A percentile compares a stretch with the other conserved stretches of the same genome.
These are phyloP conservation scores for Diddensiella caesifluorescens DNA, from an alignment of 805 yeast genomes.

Conservation along the genomic window DNA sequence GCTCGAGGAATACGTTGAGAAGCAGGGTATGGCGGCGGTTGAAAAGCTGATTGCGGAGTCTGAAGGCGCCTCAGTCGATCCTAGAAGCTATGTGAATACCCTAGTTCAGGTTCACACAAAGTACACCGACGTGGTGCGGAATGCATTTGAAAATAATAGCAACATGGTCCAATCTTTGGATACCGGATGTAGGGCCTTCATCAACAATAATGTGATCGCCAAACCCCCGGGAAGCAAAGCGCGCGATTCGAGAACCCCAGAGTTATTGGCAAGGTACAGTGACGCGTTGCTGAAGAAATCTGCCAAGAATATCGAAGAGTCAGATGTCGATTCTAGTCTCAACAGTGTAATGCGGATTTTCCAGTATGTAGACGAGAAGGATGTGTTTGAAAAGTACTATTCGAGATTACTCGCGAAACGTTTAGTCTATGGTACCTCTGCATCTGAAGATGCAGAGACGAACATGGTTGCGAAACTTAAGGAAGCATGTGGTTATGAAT, in stretches of 20 bases:
- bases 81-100: constrained; percentile 74
- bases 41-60: constrained; percentile 46
- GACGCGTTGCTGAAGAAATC: constrained; percentile 76
- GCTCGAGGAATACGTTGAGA: constrained; percentile 67
- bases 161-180: constrained; percentile 83
- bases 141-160: constrained; percentile 67
- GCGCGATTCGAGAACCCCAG: constrained; percentile 75
- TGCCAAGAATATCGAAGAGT: constrained; percentile 59
- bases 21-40: constrained; percentile 56
- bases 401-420: constrained; percentile 85
- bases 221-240: constrained; percentile 31
- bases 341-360: constrained; percentile 84
- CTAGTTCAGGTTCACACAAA: constrained; percentile 64
- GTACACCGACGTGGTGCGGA: constrained; percentile 58
- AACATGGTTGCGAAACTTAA: constrained; percentile 78
- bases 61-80: constrained; percentile 43
- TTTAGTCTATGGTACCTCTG: constrained; percentile 78
- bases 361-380: constrained; percentile 86
- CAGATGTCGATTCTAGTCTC: constrained; percentile 64
- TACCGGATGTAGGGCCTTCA: constrained; percentile 77
- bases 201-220: constrained; percentile 79
- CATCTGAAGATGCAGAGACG: constrained; percentile 81
- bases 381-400: constrained; percentile 89
- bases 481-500: constrained; percentile 85
- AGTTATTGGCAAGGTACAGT: constrained; percentile 80